Base-by-base conservation (phyloP, 108 stramenopile species). In the Fragilariopsis cylindrus region DNA sequence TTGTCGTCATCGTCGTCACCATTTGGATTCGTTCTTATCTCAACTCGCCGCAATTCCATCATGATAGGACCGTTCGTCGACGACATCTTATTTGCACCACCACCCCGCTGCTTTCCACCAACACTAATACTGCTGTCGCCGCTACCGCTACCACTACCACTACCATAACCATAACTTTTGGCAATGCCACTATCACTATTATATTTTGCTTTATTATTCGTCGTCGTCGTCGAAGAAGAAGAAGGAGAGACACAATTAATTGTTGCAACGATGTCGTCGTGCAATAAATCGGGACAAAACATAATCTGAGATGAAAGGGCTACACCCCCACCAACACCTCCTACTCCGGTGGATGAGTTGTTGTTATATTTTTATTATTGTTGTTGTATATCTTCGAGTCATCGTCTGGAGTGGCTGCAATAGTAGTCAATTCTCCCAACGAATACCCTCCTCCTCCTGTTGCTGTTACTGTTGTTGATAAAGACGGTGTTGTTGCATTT, bases 41-140 rank as follows among this genome's bases (percentile, higher is more conserved):
- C 66, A 15, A 84, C 9, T 19, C 69, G 57, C 44, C 83, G 57
- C 30, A 84, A 67, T 50, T 84, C 83, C 76, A 84, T 13, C 21
- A 84, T 55, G 2, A 73, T 47, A 7, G 83, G 83, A 63, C 77
- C 83, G 58, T 54, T 53, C 19, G 43, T 19, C 39, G 52, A 18
- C 43, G 64, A 39, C 43, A 52, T 45, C 21, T 56, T 43, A 30
- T 15, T 13, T 44, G 48, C 56, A 30, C 8, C 9, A 30, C 8
- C 9, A n/a, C n/a, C 44, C 43, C 12, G 46, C 40, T 57, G 9
- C 21, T 7, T 16, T 47, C 18, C 39, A 40, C 40, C 46, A 42
- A 13, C 43, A 3, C 30, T 57, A 39, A 15, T 75, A 3, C 16
- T 9, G 48, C 39, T 48, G 48, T 16, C 19, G 40, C 5, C 18